Evolutionary conservation across 2,329 filamentous ascomycete species (phyloP).

Genomic region (Alternaria angustiovoidea): DNA sequence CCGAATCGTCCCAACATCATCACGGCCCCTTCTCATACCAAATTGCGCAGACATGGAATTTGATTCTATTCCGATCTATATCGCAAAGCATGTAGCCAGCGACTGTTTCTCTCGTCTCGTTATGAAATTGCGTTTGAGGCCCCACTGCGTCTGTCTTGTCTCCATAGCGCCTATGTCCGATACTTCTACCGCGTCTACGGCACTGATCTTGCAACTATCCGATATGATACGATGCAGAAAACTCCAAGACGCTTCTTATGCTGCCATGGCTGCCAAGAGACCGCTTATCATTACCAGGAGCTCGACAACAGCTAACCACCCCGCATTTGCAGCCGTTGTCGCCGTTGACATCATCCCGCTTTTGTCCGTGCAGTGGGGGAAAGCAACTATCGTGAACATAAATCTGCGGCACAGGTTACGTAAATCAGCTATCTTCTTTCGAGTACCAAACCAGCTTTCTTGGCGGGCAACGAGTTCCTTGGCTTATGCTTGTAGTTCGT

Average conservation of each 20-base stretch:
- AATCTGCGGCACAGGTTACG: background rate
- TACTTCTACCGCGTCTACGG: constrained; percentile 3
- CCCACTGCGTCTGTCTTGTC: background rate
- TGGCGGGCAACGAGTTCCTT: background rate
- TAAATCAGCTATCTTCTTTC: background rate
- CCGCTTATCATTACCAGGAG: constrained; percentile 12
- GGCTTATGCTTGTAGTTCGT: background rate
- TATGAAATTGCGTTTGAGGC: background rate
- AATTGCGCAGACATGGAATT: too few species aligned
- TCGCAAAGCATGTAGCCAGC: background rate
- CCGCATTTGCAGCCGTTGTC: constrained; percentile 10
- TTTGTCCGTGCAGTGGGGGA: background rate
- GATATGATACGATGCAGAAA: background rate
- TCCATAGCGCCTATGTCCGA: background rate
- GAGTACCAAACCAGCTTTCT: background rate
- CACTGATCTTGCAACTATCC: constrained; percentile 1
- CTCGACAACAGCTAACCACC: constrained; percentile 11
- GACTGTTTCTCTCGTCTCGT: background rate
- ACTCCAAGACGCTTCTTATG: constrained; percentile 11
- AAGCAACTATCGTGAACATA: background rate
- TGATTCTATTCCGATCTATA: background rate
- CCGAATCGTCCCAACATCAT: background rate
- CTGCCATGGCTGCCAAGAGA: constrained; percentile 22
- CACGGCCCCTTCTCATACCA: background rate
- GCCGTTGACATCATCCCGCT: constrained; percentile 9